phyloP scores from a whole-genome alignment of 140 eudicot species.

The Anethum foeniculum region DNA sequence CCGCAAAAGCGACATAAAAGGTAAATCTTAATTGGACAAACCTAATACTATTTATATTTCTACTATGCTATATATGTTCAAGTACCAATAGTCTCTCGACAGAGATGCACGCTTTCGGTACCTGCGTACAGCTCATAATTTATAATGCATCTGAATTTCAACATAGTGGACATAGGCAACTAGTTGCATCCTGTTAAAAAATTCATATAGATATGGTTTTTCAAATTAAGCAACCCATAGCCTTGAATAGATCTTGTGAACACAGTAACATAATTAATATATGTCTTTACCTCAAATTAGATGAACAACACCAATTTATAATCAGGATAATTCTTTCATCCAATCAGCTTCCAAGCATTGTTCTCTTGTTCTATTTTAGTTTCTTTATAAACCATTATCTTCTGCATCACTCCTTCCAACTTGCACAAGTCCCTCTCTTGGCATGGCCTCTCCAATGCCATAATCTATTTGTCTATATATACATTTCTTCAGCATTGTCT shows the following conservation, averaged over 20 bases:
- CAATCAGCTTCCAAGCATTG: background rate
- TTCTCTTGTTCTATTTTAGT: background rate
- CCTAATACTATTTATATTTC: background rate
- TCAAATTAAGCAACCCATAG: background rate
- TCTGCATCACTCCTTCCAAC: constrained; percentile 5
- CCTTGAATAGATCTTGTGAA: background rate
- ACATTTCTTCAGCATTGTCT: constrained; percentile 3
- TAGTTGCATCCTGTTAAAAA: background rate
- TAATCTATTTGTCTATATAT: background rate
- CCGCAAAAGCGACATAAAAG: background rate
- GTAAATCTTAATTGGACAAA: background rate
- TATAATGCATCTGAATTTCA: background rate
- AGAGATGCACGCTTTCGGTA: background rate
- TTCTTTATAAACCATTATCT: constrained; percentile 3
- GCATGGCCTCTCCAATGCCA: background rate
- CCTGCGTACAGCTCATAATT: background rate
- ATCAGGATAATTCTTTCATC: background rate
- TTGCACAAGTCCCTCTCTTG: background rate
- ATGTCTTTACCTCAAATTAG: background rate
- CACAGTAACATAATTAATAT: background rate
- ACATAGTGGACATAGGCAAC: background rate
- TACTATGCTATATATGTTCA: background rate
- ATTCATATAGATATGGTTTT: background rate
- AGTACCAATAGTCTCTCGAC: background rate
- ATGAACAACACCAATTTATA: background rate